Conservation (phyloP, 345 rosid genomes). For the Syzygium grande region DNA sequence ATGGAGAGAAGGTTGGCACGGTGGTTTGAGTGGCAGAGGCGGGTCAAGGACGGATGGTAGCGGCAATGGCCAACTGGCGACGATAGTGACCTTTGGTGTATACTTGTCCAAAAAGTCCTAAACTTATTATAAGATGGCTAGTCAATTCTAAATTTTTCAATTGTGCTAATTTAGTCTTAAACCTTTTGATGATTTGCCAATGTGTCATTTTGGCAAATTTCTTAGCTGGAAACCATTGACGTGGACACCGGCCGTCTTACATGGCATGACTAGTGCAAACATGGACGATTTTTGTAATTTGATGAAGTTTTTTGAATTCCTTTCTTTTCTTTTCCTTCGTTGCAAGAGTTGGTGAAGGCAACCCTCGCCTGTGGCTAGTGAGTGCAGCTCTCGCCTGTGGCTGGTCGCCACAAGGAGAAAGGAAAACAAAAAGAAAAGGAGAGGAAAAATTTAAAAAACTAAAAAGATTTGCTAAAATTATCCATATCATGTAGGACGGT, state of each 20-base stretch:
- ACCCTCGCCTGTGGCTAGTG: not conserved
- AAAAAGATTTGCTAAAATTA: too few species aligned
- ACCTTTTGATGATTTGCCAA: too few species aligned
- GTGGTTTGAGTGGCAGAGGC: not conserved
- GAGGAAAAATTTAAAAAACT: too few species aligned
- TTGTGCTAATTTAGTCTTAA: fast-evolving
- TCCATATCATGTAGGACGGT: too few species aligned
- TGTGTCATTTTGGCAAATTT: not conserved
- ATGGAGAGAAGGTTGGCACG: not conserved
- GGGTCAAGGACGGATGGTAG: not conserved
- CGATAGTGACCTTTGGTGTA: not conserved
- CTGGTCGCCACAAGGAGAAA: too few species aligned
- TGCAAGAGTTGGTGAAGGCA: not conserved
- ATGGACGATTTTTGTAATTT: not conserved
- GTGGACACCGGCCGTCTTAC: fast-evolving
- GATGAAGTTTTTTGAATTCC: not conserved
- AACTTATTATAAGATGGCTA: too few species aligned
- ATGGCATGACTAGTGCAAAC: fast-evolving
- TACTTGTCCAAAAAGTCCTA: too few species aligned
- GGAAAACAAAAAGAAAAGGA: too few species aligned
- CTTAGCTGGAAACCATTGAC: not conserved
- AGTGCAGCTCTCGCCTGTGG: too few species aligned
- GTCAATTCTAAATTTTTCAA: fast-evolving
- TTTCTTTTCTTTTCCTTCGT: not conserved
- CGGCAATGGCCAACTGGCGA: not conserved